These are phyloP conservation scores for Davidsoniella neocaledoniae DNA, from an alignment of 2,329 filamentous ascomycete species.

Conservation along the genomic window DNA sequence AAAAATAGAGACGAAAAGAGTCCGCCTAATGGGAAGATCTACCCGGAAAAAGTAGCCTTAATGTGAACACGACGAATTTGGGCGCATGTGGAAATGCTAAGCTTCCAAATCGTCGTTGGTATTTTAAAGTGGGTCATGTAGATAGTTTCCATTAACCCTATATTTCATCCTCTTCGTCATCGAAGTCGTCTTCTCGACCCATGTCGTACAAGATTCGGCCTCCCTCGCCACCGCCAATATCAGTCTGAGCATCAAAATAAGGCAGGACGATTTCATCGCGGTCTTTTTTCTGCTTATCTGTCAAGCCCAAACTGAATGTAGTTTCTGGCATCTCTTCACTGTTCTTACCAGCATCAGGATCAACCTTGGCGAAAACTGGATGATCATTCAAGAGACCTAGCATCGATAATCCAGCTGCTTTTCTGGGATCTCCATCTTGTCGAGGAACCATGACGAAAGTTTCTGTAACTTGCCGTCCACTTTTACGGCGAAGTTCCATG, in stretches of 20 bases:
- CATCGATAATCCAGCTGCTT: slow-evolving; percentile 17
- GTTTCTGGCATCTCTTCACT: slow-evolving; percentile 43
- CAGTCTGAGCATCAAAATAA: slow-evolving; percentile 90
- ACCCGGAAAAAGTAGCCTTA: too few species aligned
- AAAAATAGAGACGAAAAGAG: too few species aligned
- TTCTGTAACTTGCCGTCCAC: slow-evolving; percentile 61
- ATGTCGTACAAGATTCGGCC: slow-evolving; percentile 93
- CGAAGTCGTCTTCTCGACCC: slow-evolving; percentile 91
- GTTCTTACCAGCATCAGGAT: not conserved
- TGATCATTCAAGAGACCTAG: slow-evolving; percentile 59
- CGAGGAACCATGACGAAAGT: slow-evolving; percentile 28
- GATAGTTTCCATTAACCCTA: slow-evolving; percentile 19
- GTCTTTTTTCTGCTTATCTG: slow-evolving; percentile 76
- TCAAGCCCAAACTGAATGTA: slow-evolving; percentile 75
- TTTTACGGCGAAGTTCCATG: slow-evolving; percentile 74
- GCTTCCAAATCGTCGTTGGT: too few species aligned
- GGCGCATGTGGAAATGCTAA: too few species aligned
- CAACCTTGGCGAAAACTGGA: slow-evolving; percentile 39
- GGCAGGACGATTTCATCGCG: slow-evolving; percentile 81
- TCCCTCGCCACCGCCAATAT: slow-evolving; percentile 62
- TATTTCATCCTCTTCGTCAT: slow-evolving; percentile 89
- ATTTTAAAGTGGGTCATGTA: not conserved
- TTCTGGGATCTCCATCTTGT: not conserved
- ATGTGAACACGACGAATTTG: too few species aligned
- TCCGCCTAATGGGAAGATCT: too few species aligned